Base-by-base conservation (phyloP, 352 stramenopile species). In the Pythium inflatum region DNA sequence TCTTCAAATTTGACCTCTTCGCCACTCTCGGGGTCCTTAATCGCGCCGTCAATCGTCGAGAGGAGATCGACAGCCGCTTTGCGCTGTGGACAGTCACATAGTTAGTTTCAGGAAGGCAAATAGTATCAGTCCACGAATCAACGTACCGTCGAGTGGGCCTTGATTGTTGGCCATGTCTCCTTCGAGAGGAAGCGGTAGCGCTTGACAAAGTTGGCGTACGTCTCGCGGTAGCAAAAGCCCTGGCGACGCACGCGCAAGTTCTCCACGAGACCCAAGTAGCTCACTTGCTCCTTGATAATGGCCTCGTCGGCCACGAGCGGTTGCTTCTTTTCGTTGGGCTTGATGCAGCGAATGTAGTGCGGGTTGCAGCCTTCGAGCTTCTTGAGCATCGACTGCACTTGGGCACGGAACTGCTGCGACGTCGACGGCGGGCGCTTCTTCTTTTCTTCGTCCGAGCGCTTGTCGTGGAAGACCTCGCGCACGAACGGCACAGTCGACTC, bases 261-360 rank as follows among this genome's bases (percentile, higher is more conserved):
- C 59, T 96, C 87, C 38, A 96, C 83, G 27, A 96, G 74, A 31
- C 88, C 88, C 24, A 94, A 71, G 74, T 91, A 94, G 41, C 83
- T 84, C 36, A 94, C 84, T 62, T 96, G 88, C 61, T 96, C 83
- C 6, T 73, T 61, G 25, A 95, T 81, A 30, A 92, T 81, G 48
- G 78, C 76, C 56, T 85, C 81, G 70, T 94, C 83, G 34, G 90
- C 81, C 31, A 75, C 68, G 24, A 91, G 70, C n/a, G 87, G 81
- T n/a, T 75, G 62, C 74, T 97, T 97, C 31, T 92, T 78, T 50
- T 96, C 88, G 63, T 97, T 97, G 2, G 89, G 85, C 70, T 97
- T 97, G 67, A 97, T 96, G 69, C 89, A 97, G 49, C 90, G 89
- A 34, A 97, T 94, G 78, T 97, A 97, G 74, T 96, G 87, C 27